Evolutionary conservation across 2,329 filamentous ascomycete genomes (phyloP).

Genomic region (Paraphoma sp.): DNA sequence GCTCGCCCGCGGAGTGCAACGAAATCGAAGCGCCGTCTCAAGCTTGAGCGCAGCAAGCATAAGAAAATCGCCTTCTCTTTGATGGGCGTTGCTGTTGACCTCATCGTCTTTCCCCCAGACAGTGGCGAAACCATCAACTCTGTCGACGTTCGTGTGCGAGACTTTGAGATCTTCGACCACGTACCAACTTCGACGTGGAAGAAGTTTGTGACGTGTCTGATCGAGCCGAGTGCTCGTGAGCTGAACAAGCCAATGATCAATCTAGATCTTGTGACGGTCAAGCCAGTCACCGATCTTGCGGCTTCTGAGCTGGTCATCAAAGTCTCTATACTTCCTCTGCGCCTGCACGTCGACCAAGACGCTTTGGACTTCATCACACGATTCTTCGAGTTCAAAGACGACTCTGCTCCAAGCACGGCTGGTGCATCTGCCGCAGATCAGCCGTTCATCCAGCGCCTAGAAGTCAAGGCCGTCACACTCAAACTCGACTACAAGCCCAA

Average conservation of each 20-base stretch:
- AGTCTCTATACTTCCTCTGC: constrained; percentile 78
- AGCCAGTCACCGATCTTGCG: constrained; percentile 80
- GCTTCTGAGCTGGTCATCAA: constrained; percentile 89
- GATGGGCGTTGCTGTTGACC: constrained; percentile 79
- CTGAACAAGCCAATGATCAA: constrained; percentile 89
- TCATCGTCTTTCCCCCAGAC: constrained; percentile 78
- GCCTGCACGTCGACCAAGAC: constrained; percentile 96
- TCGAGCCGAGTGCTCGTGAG: constrained; percentile 84
- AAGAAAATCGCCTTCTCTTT: constrained; percentile 98
- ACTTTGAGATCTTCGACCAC: constrained; percentile 92
- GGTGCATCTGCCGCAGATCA: constrained; percentile 66
- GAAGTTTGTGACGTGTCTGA: constrained; percentile 94
- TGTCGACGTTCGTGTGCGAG: constrained; percentile 79
- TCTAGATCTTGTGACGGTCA: constrained; percentile 85
- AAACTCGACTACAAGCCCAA: constrained; percentile 98
- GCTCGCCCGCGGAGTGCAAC: constrained; percentile 51
- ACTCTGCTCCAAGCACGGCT: constrained; percentile 57
- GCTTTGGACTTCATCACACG: constrained; percentile 95
- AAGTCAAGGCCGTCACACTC: constrained; percentile 82
- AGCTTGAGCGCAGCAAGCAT: constrained; percentile 81
- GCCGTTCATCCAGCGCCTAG: constrained; percentile 88
- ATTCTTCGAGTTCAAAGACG: constrained; percentile 98
- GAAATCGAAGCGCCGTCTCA: constrained; percentile 63
- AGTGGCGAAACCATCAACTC: constrained; percentile 86
- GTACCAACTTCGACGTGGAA: constrained; percentile 96